Conservation (phyloP, 1,284 basidiomycete genomes). For the Papiliotrema flavescens region DNA sequence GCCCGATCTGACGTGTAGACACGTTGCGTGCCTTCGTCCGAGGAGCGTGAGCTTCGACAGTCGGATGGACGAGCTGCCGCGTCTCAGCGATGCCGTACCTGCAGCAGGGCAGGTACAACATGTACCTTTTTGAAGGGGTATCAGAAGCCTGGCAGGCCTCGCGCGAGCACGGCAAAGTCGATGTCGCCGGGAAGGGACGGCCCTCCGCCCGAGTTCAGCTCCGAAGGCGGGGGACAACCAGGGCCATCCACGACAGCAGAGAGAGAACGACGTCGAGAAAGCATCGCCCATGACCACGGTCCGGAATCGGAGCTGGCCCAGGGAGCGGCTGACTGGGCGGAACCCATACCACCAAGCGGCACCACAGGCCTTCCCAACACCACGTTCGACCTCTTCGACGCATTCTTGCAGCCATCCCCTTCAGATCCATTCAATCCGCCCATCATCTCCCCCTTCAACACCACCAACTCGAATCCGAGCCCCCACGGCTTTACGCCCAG, state of each 20-base stretch:
- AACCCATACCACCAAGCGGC: no score
- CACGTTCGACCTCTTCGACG: no score
- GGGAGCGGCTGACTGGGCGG: no score
- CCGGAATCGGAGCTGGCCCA: no score
- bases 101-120: neutral
- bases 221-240: neutral
- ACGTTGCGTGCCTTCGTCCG: neutral
- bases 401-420: no score
- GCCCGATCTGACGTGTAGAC: neutral
- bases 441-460: no score
- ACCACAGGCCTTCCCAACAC: no score
- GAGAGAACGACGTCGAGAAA: neutral
- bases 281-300: no score
- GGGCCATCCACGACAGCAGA: neutral
- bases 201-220: neutral
- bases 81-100: neutral
- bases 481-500: no score
- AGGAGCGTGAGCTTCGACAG: neutral
- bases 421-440: no score
- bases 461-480: no score
- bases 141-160: neutral
- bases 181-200: no score
- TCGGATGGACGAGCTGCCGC: neutral
- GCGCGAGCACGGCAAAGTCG: neutral
- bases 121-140: slow-evolving; percentile 1